Evolutionary conservation across 306 rosid species (phyloP).

Genomic region (Acacia crassicarpa): DNA sequence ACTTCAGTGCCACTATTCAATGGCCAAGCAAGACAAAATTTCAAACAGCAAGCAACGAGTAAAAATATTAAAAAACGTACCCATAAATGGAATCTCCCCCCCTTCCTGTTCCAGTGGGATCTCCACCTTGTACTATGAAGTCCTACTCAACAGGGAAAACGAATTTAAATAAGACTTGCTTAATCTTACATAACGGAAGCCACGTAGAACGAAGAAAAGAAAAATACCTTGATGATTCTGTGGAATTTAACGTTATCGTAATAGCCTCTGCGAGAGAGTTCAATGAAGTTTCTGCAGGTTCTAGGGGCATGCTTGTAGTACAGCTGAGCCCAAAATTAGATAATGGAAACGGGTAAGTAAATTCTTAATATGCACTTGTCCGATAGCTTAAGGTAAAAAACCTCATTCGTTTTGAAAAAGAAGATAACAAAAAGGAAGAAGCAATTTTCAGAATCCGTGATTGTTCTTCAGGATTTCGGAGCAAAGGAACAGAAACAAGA

Average conservation of each 20-base stretch:
- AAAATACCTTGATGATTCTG: slow-evolving; percentile 85
- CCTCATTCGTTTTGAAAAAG: neutral
- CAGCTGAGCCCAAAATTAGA: slow-evolving; percentile 41
- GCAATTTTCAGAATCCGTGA: neutral
- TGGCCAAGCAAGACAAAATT: neutral
- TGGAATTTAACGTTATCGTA: slow-evolving; percentile 93
- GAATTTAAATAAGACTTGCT: slow-evolving; percentile 14
- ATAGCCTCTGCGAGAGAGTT: slow-evolving; percentile 90
- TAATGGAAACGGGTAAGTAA: neutral
- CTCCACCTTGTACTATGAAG: slow-evolving; percentile 97
- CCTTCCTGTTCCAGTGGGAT: slow-evolving; percentile 99
- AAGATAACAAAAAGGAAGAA: neutral
- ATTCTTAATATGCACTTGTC: neutral
- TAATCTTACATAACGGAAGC: neutral
- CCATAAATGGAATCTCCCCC: slow-evolving; percentile 99
- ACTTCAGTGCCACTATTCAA: neutral
- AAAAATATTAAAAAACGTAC: slow-evolving; percentile 39
- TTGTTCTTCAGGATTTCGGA: neutral
- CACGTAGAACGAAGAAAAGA: neutral
- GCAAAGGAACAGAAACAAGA: slow-evolving; percentile 1
- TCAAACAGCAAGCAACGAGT: neutral
- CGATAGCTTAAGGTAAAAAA: neutral
- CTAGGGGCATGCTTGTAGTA: slow-evolving; percentile 95
- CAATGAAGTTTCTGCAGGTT: slow-evolving; percentile 93
- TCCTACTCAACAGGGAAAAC: slow-evolving; percentile 59